phyloP scores from a whole-genome alignment of 2,329 filamentous ascomycete genomes.

The Pseudopithomyces chartarum region DNA sequence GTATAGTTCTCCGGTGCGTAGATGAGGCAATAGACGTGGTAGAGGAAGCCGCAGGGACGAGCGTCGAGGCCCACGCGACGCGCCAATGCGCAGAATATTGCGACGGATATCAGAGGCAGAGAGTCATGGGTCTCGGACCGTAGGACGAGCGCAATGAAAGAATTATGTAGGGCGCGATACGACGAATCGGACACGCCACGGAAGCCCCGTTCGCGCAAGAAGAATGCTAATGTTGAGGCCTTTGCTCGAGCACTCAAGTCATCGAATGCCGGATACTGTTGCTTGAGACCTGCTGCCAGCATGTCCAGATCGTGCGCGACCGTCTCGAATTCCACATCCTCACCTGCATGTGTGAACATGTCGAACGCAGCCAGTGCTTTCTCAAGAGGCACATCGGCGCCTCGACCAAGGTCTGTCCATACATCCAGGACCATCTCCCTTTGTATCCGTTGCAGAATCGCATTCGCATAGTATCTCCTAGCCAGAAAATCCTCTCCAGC shows the following conservation, averaged over 20 bases:
- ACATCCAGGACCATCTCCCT: slow-evolving; percentile 76
- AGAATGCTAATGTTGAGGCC: slow-evolving; percentile 70
- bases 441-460: slow-evolving; percentile 78
- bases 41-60: slow-evolving; percentile 79
- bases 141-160: slow-evolving; percentile 82
- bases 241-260: slow-evolving; percentile 67
- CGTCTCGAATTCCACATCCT: slow-evolving; percentile 73
- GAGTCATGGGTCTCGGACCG: slow-evolving; percentile 75
- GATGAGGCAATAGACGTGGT: slow-evolving; percentile 83
- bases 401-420: slow-evolving; percentile 66
- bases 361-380: slow-evolving; percentile 82
- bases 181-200: slow-evolving; percentile 72
- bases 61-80: slow-evolving; percentile 75
- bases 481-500: slow-evolving; percentile 76
- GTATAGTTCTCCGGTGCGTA: slow-evolving; percentile 64
- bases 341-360: slow-evolving; percentile 80
- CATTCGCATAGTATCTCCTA: slow-evolving; percentile 75
- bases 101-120: slow-evolving; percentile 82
- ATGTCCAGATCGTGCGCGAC: slow-evolving; percentile 65
- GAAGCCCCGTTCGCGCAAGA: slow-evolving; percentile 70
- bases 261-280: slow-evolving; percentile 58
- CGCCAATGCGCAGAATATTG: slow-evolving; percentile 84
- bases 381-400: slow-evolving; percentile 67
- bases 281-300: slow-evolving; percentile 63
- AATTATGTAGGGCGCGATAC: slow-evolving; percentile 84